Evolutionary conservation across 805 yeast genomes (phyloP).

Genomic region (Yarrowia sp.): DNA sequence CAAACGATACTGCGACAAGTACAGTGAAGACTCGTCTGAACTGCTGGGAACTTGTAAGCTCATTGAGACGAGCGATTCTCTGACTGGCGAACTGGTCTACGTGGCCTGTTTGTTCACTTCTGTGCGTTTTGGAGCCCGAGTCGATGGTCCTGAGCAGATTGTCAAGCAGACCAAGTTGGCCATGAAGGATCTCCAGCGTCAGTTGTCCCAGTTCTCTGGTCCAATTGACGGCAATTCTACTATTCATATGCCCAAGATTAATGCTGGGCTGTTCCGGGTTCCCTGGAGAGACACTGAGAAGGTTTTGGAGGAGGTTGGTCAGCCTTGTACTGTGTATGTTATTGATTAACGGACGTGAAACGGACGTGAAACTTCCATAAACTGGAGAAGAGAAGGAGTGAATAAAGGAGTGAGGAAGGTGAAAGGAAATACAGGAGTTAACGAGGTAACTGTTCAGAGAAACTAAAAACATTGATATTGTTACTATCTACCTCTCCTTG

Average conservation of each 20-base stretch:
- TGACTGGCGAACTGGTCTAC: constrained; percentile 28
- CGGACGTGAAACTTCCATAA: no score
- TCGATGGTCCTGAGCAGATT: constrained; percentile 44
- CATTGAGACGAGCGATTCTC: constrained; percentile 40
- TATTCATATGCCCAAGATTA: constrained; percentile 69
- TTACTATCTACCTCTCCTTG: no score
- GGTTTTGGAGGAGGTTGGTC: constrained; percentile 41
- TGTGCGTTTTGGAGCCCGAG: constrained; percentile 46
- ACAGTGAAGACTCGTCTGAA: constrained; percentile 30
- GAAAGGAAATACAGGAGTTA: no score
- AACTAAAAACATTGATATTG: no score
- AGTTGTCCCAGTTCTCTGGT: constrained; percentile 34
- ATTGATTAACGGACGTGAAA: background rate
- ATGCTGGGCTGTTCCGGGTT: constrained; percentile 72
- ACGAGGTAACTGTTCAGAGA: no score
- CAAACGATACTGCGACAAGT: constrained; percentile 41
- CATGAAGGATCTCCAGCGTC: constrained; percentile 45
- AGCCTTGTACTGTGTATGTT: constrained; percentile 47
- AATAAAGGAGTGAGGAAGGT: no score
- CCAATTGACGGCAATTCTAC: constrained; percentile 29
- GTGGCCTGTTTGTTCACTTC: constrained; percentile 74
- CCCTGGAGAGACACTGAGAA: constrained; percentile 73
- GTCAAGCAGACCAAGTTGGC: constrained; percentile 50
- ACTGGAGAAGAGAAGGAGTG: no score
- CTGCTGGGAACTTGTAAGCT: constrained; percentile 55